Evolutionary conservation across 1,284 basidiomycete species (phyloP), one percentile per base, ranked within the genome.

Genomic region (Schizophyllum amplum): DNA sequence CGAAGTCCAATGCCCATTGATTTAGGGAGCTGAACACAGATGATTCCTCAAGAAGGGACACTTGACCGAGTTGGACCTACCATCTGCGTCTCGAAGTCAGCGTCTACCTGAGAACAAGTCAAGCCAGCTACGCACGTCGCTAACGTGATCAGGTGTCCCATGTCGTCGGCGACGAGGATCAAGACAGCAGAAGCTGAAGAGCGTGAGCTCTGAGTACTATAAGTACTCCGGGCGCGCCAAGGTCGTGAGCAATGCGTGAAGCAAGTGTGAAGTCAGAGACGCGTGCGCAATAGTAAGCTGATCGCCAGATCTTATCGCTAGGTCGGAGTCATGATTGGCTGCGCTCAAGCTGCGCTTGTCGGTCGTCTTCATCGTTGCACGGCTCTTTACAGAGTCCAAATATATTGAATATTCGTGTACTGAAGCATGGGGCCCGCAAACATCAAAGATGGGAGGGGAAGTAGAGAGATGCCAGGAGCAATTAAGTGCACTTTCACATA

Each of bases 1-100:
- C 84, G 63, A 97, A 98, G 70, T 97, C 95, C 49, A 98, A 74
- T 6, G 95, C 91, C 93, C 95, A 98, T 75, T 98, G 95, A 68
- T 96, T 96, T 53, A 98, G 79, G 22, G 93, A 94, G 69, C 93
- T 95, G 61, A 26, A 24, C 51, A 52, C 33, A 51, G 4, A 53
- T 50, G 51, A 54, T 20, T 21, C n/a, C 27, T 20, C 55, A 50
- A 7, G 42, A 50, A 2, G 56, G 23, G 55, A 25, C 7, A 5
- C n/a, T n/a, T n/a, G 26, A 48, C 24, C n/a, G 53, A 3, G 26
- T 46, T n/a, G 15, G 46, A 7, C 55, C 25, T 57, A 67, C 64
- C 63, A 65, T 27, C 63, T 66, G 46, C 22, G 46, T 24, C 17
- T 17, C 13, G 51, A 26, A 51, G 50, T 61, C 50, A 49, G 56